These are phyloP conservation scores for Hypoxylon sp. DNA, from an alignment of 2,329 filamentous ascomycete species.

Conservation along the genomic window DNA sequence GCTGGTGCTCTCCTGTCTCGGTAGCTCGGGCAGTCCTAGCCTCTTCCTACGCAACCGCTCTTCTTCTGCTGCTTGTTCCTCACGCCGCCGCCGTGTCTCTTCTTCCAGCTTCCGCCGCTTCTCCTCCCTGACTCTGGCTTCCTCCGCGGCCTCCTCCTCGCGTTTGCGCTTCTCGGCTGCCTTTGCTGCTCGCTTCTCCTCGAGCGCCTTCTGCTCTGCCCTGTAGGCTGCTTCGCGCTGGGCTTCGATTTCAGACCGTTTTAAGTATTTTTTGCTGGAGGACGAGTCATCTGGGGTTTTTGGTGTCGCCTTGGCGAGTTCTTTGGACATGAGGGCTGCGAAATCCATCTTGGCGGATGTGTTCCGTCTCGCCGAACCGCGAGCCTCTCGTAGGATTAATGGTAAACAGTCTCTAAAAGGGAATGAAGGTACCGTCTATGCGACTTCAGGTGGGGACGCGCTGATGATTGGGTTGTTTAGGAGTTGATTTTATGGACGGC, in stretches of 20 bases:
- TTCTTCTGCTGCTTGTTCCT: constrained; percentile 79
- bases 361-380: neutral
- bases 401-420: neutral
- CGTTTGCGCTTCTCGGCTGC: constrained; percentile 85
- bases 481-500: neutral
- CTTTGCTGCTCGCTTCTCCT: constrained; percentile 77
- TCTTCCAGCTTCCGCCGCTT: constrained; percentile 86
- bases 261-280: constrained; percentile 79
- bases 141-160: constrained; percentile 85
- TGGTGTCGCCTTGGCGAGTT: constrained; percentile 84
- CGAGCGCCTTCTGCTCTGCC: constrained; percentile 81
- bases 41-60: constrained; percentile 80
- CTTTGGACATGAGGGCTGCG: constrained; percentile 90
- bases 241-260: constrained; percentile 87
- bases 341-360: constrained; percentile 81
- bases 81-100: constrained; percentile 76
- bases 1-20: constrained; percentile 56
- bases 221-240: constrained; percentile 83
- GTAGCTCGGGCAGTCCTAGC: constrained; percentile 80
- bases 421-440: neutral
- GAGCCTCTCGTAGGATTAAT: constrained; percentile 1
- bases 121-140: constrained; percentile 78
- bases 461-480: constrained; percentile 1
- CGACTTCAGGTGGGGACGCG: neutral
- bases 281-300: constrained; percentile 47